These are phyloP conservation scores for Candida namnaoensis DNA, from an alignment of 805 yeast genomes.

Conservation along the genomic window DNA sequence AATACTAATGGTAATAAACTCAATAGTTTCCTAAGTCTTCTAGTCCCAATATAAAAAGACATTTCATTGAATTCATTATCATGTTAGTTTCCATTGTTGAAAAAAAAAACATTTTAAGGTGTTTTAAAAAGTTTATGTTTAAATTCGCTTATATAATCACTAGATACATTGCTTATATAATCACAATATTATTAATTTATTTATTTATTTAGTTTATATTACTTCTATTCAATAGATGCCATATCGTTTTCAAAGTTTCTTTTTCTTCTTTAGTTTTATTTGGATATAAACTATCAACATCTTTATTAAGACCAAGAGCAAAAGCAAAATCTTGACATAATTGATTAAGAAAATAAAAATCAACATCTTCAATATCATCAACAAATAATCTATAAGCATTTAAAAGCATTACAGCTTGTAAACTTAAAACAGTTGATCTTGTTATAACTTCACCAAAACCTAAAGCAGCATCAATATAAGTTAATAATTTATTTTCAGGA, in stretches of 20 bases:
- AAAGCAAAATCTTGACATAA: conserved; percentile 12
- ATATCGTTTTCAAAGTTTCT: conserved; percentile 8
- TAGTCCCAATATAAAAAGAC: too few species aligned
- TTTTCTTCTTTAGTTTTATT: conserved; percentile 9
- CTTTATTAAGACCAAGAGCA: conserved; percentile 12
- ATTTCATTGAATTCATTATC: too few species aligned
- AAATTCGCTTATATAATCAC: too few species aligned
- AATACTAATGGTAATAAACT: too few species aligned
- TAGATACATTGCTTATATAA: too few species aligned
- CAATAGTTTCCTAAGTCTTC: too few species aligned
- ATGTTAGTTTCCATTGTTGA: too few species aligned
- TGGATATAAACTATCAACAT: conserved; percentile 12
- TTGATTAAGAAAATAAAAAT: conserved; percentile 9
- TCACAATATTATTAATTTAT: too few species aligned
- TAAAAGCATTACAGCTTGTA: conserved; percentile 10
- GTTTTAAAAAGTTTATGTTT: too few species aligned
- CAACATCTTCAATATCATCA: conserved; percentile 9
- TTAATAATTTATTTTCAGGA: conserved; percentile 3
- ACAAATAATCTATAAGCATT: conserved; percentile 11
- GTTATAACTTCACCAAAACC: conserved; percentile 12
- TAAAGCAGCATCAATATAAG: conserved; percentile 9
- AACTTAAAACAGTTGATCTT: conserved; percentile 9
- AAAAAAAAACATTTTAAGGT: too few species aligned
- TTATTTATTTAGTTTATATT: too few species aligned
- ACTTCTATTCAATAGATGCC: neutral